phyloP scores from a whole-genome alignment of 2,329 filamentous ascomycete genomes.

The Ceratocystis colombiana region DNA sequence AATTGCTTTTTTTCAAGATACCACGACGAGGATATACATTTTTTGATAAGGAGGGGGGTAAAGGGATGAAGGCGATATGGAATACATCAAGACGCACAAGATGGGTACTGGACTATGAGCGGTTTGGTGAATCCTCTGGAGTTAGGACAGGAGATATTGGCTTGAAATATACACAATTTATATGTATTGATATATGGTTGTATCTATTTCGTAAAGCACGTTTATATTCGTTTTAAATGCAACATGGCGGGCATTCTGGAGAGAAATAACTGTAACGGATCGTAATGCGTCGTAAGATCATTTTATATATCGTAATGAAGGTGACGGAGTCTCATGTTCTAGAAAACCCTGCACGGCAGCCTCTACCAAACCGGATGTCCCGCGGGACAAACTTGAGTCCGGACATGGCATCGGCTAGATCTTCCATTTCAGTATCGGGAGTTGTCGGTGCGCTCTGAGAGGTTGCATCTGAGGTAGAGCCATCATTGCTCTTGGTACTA shows the following conservation, averaged over 20 bases:
- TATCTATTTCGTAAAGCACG: background rate
- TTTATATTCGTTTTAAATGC: background rate
- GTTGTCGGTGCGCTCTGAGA: slow-evolving; percentile 20
- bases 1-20: slow-evolving; percentile 17
- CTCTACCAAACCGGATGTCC: slow-evolving; percentile 55
- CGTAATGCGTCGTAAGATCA: background rate
- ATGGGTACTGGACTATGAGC: too few species aligned
- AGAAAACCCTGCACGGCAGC: slow-evolving; percentile 45
- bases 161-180: slow-evolving; percentile 1
- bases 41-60: slow-evolving; percentile 1
- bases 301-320: background rate
- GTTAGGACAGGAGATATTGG: slow-evolving; percentile 14
- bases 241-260: background rate
- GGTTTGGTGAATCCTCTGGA: slow-evolving; percentile 13
- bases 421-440: slow-evolving; percentile 49
- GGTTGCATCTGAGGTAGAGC: background rate
- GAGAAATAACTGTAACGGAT: background rate
- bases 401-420: slow-evolving; percentile 58
- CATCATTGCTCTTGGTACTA: background rate
- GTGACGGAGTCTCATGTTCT: slow-evolving; percentile 34
- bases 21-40: background rate
- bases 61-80: background rate
- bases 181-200: slow-evolving; percentile 9
- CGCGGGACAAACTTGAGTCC: slow-evolving; percentile 60
- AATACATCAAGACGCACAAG: too few species aligned